Evolutionary conservation across 345 rosid genomes (phyloP).

Genomic region (Sisymbrium irio): DNA sequence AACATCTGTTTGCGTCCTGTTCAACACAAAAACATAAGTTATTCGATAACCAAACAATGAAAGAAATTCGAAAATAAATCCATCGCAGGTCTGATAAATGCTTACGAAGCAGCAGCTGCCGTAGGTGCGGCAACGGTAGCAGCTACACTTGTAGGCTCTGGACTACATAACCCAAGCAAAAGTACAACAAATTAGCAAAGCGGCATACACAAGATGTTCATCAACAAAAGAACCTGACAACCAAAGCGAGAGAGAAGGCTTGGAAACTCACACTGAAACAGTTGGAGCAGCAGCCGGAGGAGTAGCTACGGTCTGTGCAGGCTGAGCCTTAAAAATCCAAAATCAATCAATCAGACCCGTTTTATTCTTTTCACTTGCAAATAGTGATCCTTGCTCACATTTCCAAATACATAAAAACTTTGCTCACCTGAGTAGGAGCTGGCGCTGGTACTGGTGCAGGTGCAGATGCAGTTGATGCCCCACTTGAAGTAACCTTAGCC

Average conservation of each 20-base stretch:
- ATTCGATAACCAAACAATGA: neutral
- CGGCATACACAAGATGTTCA: neutral
- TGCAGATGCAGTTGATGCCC: constrained; percentile 33
- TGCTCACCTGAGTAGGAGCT: constrained; percentile 22
- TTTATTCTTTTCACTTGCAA: neutral
- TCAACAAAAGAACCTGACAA: too few relatives aligned
- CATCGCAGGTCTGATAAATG: constrained; percentile 24
- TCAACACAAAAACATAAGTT: neutral
- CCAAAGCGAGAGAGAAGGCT: neutral
- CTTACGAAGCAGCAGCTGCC: constrained; percentile 39
- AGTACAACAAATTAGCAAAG: constrained; percentile 1
- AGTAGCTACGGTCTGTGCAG: constrained; percentile 30
- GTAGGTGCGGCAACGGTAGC: constrained; percentile 35
- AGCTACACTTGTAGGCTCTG: constrained; percentile 26
- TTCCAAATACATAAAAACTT: neutral
- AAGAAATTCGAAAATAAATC: neutral
- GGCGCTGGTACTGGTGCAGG: constrained; percentile 5
- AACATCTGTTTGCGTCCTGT: constrained; percentile 61
- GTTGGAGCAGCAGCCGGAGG: constrained; percentile 33
- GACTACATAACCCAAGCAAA: constrained; percentile 25
- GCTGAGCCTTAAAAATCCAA: constrained; percentile 20
- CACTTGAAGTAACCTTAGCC: constrained; percentile 30
- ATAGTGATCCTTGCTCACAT: neutral
- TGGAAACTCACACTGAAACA: constrained; percentile 30
- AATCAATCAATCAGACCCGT: neutral